Base-by-base conservation (phyloP, 225 moss, liverwort and hornwort genomes). In the Pseudisothecium myosuroides region DNA sequence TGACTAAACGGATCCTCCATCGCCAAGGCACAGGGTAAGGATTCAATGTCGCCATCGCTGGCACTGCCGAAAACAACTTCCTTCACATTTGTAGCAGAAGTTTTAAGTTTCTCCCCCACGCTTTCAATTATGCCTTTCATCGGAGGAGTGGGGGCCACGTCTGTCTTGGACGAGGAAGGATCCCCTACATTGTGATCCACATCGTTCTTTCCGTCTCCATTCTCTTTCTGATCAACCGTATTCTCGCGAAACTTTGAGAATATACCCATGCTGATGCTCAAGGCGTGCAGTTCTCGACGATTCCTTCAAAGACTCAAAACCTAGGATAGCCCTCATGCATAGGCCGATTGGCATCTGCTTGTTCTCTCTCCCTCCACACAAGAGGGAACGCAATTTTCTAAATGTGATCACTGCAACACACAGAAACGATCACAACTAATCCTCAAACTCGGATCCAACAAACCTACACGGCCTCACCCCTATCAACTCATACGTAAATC, bases 191-290 rank as follows among this genome's bases (percentile, higher is more conserved):
- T 36, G 31, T 67, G 43, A 72, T 76, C 56, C 63, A 61, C 39
- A n/a, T 26, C 54, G 68, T 54, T 81, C 65, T 73, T 65, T 31
- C 61, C 86, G 37, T 76, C 74, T 54, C 55, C 80, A 74, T n/a
- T 67, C 56, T 75, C 87, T 12, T 58, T 65, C 10, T 83, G 58
- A 54, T 94, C 91, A 87, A 69, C 91, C 85, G 59, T 80, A 91
- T 80, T 91, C 93, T 93, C 94, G 69, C 86, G 91, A 81, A 88
- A 90, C 93, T 88, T 91, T 50, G 94, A 90, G 82, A 94, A 94
- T 61, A 94, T 58, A 37, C 92, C 94, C 94, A 94, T 94, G 85
- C 65, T 91, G 90, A 37, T 82, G 83, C 83, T 87, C 87, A 34
- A 85, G 69, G 36, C 11, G 80, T 17, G 29, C 85, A 61, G 31